Evolutionary conservation across 2,329 filamentous ascomycete genomes (phyloP), one percentile per base, ranked within the genome.

Genomic region (Claviceps capensis): DNA sequence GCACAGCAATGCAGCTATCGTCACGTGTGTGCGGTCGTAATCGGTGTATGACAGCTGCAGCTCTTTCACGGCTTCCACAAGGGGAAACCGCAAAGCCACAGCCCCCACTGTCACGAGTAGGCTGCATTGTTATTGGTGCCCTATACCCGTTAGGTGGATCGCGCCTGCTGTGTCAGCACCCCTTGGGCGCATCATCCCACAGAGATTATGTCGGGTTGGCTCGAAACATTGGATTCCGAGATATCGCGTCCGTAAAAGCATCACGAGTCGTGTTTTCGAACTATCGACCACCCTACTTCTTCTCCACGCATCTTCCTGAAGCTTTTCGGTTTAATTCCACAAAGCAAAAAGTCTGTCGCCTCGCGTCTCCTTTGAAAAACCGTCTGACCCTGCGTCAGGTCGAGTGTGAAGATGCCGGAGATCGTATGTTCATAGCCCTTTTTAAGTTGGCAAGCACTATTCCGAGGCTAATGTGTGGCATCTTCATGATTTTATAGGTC

Each of bases 401-500:
- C 49, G 44, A 50, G 36, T 47, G 38, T 44, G 40, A 51, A 34
- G 40, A 55, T 55, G 54, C 54, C 51, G 4, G 54, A 55, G 42
- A 53, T 55, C 19, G 54, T 55, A 49, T 19, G 54, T 55, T 26
- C 23, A 47, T 11, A 13, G 16, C 30, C 45, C n/a, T 40, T 34
- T 34, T 23, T 46, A 19, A 19, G 43, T 50, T 22, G 3, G 14
- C 16, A 40, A 5, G 38, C 42, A 46, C 23, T 37, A 34, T 48
- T 34, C n/a, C 14, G 40, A 36, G 3, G 36, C 40, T 48, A 22
- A 51, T 46, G 62, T 73, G 81, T 85, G 75, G 82, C 79, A 67
- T 58, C 59, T 47, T 55, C 40, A 23, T 14, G 17, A 58, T 67
- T 67, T 72, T 71, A 66, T 70, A 97, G 91, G 90, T 97, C 75